Percentiles rank a stretch among this genome's conserved stretches.
These are phyloP conservation scores for Mikania micrantha DNA, from an alignment of 129 eudicot species.

Conservation along the genomic window DNA sequence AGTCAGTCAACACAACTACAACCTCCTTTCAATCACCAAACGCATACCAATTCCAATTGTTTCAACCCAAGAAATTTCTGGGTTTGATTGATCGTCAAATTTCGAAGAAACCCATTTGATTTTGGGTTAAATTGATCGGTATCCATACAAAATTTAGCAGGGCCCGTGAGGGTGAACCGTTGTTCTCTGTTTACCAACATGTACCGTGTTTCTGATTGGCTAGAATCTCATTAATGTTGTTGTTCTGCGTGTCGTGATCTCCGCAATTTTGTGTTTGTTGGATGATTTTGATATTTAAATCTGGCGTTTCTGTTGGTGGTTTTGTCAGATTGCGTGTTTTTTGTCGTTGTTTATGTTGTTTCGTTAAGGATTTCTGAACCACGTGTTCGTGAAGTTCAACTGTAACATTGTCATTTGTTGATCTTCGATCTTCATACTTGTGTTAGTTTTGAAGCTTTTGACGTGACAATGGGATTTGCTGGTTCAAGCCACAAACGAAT, in stretches of 20 bases:
- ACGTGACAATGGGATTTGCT: constrained; percentile 24
- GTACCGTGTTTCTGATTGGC: constrained; percentile 28
- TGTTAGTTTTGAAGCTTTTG: constrained; percentile 20
- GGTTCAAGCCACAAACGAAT: constrained; percentile 29
- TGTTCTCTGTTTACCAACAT: constrained; percentile 22
- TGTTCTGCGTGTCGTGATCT: constrained; percentile 22
- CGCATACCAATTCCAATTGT: constrained; percentile 18
- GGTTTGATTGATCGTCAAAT: background rate
- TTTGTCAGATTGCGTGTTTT: constrained; percentile 37
- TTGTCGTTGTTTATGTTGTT: constrained; percentile 15
- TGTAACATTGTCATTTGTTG: background rate
- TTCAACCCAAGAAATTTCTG: background rate
- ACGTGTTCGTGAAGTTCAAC: background rate
- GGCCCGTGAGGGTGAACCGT: constrained; percentile 24
- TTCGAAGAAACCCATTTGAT: background rate
- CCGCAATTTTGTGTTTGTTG: constrained; percentile 33
- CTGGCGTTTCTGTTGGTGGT: constrained; percentile 29
- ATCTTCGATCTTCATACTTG: background rate
- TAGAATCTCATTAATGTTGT: constrained; percentile 28
- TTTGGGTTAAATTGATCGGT: background rate
- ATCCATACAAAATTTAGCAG: constrained; percentile 8
- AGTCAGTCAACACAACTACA: constrained; percentile 36
- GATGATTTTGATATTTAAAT: constrained; percentile 23
- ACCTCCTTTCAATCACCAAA: constrained; percentile 25
- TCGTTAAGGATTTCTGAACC: constrained; percentile 1